phyloP scores from a whole-genome alignment of 2,329 filamentous ascomycete genomes.

The Penicillium psychrosexuale region DNA sequence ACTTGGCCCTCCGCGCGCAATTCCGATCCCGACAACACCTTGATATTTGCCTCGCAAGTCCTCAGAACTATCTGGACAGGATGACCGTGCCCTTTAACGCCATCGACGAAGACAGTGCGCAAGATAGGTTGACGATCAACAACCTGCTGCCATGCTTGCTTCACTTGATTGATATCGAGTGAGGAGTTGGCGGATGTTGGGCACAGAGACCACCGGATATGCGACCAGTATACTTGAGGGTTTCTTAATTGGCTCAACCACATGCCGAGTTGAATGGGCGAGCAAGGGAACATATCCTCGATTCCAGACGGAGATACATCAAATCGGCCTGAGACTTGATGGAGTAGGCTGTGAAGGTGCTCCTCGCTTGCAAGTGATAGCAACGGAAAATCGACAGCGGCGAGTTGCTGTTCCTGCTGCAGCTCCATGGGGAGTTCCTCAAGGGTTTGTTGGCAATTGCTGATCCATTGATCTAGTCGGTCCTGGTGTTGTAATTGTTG shows the following conservation, averaged over 20 bases:
- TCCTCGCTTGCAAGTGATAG: no score
- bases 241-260: constrained; percentile 14
- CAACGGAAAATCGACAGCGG: no score
- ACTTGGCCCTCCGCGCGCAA: no score
- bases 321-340: constrained; percentile 2
- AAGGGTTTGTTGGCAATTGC: no score
- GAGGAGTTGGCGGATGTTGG: no score
- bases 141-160: constrained; percentile 3
- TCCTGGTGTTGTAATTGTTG: no score
- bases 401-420: neutral
- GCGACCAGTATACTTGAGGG: constrained; percentile 7
- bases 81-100: neutral
- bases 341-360: neutral
- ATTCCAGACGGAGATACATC: constrained; percentile 2
- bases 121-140: constrained; percentile 5
- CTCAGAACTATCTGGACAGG: neutral
- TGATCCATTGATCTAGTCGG: no score
- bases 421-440: no score
- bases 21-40: no score
- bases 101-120: neutral
- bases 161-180: neutral
- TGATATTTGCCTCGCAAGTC: no score
- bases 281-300: constrained; percentile 18
- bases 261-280: constrained; percentile 15
- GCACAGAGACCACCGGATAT: neutral